Evolutionary conservation across 1,284 basidiomycete species (phyloP).

Genomic region (Tetrapyrgos nigripes): DNA sequence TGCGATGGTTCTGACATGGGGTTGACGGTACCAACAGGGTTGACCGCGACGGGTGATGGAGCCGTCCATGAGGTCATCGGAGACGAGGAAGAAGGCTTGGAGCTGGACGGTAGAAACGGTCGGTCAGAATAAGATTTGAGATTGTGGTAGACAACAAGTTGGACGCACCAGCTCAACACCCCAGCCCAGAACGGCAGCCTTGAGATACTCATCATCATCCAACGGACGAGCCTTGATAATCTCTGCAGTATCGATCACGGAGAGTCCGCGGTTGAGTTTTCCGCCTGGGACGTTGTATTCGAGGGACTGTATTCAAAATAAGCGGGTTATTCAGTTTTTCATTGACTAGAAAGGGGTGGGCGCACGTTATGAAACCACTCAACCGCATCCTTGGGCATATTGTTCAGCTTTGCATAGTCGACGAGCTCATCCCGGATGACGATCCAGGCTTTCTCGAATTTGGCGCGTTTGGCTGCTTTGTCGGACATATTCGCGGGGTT

Average conservation of each 20-base stretch:
- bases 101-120: constrained; percentile 63
- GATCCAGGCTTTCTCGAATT: constrained; percentile 59
- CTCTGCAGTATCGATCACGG: constrained; percentile 92
- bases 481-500: constrained; percentile 11
- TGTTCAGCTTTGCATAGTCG: constrained; percentile 66
- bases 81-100: constrained; percentile 98
- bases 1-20: constrained; percentile 84
- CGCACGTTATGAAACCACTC: constrained; percentile 83
- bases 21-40: constrained; percentile 93
- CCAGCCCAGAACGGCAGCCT: constrained; percentile 94
- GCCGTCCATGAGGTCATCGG: constrained; percentile 98
- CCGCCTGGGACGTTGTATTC: constrained; percentile 96
- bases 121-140: background rate
- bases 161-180: constrained; percentile 88
- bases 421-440: constrained; percentile 66
- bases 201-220: constrained; percentile 86
- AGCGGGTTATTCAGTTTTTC: background rate
- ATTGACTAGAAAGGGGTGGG: constrained; percentile 10
- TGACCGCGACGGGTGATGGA: constrained; percentile 97
- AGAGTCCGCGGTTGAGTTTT: constrained; percentile 96
- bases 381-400: constrained; percentile 84
- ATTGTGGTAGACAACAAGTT: background rate
- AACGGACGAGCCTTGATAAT: constrained; percentile 80
- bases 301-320: constrained; percentile 84
- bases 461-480: constrained; percentile 52